These are phyloP conservation scores for Quercus glauca DNA, from an alignment of 306 rosid species.

Conservation along the genomic window DNA sequence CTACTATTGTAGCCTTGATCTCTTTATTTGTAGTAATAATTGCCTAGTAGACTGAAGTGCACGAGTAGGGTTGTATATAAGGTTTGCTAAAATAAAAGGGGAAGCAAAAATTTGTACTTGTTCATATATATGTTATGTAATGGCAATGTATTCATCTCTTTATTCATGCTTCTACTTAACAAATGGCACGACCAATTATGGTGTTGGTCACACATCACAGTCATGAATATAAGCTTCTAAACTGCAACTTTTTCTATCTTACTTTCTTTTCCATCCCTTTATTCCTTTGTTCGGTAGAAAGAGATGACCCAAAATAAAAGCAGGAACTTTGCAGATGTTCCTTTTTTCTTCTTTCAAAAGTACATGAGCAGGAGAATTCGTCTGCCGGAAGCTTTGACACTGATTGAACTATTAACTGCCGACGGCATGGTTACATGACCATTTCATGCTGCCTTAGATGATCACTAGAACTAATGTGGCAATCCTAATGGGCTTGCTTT, in stretches of 20 bases:
- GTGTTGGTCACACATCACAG: neutral
- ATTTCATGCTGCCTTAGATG: too few relatives aligned
- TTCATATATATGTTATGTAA: conserved; percentile 35
- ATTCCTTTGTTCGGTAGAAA: neutral
- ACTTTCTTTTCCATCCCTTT: neutral
- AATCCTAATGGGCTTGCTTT: too few relatives aligned
- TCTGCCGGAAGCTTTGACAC: too few relatives aligned
- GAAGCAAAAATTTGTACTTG: conserved; percentile 21
- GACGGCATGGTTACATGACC: too few relatives aligned
- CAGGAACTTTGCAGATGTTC: neutral
- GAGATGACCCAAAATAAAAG: neutral
- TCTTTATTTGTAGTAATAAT: conserved; percentile 39
- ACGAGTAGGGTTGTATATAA: conserved; percentile 58
- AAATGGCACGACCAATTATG: neutral
- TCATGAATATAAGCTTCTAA: neutral
- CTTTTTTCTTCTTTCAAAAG: neutral
- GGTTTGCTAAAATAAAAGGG: conserved; percentile 59
- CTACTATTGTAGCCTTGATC: conserved; percentile 22
- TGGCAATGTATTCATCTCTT: conserved; percentile 4
- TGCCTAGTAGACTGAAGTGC: conserved; percentile 25
- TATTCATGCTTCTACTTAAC: neutral
- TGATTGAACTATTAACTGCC: too few relatives aligned
- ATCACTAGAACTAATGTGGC: too few relatives aligned
- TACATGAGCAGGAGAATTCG: too few relatives aligned
- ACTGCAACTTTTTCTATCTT: neutral